phyloP scores from a whole-genome alignment of 139 green algal species.

The Spirogloea muscicola region DNA sequence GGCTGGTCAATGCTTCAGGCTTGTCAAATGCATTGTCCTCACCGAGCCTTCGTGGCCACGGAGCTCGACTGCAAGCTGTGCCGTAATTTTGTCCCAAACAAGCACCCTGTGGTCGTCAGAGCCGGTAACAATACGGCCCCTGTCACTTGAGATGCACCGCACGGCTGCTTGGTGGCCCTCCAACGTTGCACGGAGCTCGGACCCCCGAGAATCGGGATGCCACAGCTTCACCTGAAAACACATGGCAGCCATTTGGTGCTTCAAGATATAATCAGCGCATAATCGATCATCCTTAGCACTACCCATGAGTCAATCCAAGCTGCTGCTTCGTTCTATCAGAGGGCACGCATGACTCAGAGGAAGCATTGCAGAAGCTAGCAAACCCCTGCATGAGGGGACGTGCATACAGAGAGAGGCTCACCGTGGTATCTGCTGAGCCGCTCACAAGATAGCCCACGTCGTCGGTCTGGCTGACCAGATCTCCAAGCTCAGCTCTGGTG shows the following conservation, averaged over 20 bases:
- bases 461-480: neutral
- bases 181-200: conserved; percentile 24
- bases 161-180: conserved; percentile 12
- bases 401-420: neutral
- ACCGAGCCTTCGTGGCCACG: conserved; percentile 26
- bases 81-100: conserved; percentile 3
- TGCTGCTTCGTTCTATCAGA: neutral
- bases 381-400: neutral
- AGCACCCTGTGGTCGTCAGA: neutral
- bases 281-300: no score
- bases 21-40: neutral
- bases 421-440: neutral
- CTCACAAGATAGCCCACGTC: neutral
- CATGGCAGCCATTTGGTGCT: no score
- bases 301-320: no score
- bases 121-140: neutral
- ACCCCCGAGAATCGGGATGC: conserved; percentile 11
- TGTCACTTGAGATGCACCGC: conserved; percentile 22
- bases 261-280: no score
- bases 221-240: conserved; percentile 27
- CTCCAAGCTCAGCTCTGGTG: neutral
- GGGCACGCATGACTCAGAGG: neutral
- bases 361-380: neutral
- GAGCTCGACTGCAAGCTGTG: conserved; percentile 22
- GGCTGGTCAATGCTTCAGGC: neutral